Base-by-base conservation (phyloP, 768 basidiomycete genomes). In the Fomitopsis pulvina region DNA sequence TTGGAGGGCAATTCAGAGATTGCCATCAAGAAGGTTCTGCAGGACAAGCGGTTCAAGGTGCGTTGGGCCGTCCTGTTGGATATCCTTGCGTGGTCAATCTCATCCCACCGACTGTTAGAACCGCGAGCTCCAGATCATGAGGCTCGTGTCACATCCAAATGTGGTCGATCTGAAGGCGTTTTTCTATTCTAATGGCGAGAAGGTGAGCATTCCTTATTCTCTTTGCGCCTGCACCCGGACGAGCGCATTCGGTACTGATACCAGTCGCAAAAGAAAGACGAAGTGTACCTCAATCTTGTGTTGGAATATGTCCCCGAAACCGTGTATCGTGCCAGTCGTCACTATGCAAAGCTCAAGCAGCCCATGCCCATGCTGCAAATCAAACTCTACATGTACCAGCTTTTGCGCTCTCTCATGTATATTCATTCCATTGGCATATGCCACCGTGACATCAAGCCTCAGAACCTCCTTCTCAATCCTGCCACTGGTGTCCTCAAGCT, bases 41-140 rank as follows among this genome's bases (percentile, higher is more conserved):
- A 99, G 77, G 96, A 99, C 75, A 99, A 99, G 79, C 83, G 96
- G 59, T 99, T 99, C 87, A 99, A 99, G 91, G 95, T 94, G 54
- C 55, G 79, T 71, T 45, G 34, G 4, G 8, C 18, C 20, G 20
- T 48, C 26, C 47, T n/a, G n/a, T n/a, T n/a, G 34, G 34, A 18
- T 14, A 18, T 14, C 29, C 29, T 30, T 8, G 8, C 29, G 8
- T 14, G 8, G 45, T 27, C 25, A 21, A 42, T n/a, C 26, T 22
- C 25, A 0, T 34, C 49, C 22, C 22, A n/a, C 6, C 14, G 5
- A 41, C 41, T 21, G 48, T 18, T 68, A 98, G 95, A 98, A 98
- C 72, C 96, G 96, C 60, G 96, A 99, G 72, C 77, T 99, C 48
- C 94, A 98, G 75, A 97, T 99, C 70, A 97, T 98, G 95, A 80